Evolutionary conservation across 805 yeast genomes (phyloP).

Genomic region (Pichia deserticola): DNA sequence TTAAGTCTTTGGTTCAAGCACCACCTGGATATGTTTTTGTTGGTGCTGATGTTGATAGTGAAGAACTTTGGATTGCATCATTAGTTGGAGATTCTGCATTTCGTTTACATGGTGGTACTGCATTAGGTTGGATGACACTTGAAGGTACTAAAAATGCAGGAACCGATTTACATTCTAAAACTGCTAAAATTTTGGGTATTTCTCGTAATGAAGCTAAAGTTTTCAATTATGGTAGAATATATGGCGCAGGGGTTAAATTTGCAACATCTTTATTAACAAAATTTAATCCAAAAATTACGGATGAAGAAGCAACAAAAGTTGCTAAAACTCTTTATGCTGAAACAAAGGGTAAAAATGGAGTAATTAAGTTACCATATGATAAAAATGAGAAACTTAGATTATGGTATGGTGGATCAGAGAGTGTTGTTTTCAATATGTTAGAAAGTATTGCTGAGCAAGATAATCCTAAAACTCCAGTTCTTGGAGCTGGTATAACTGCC

Average conservation of each 20-base stretch:
- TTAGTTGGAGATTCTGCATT: constrained; percentile 88
- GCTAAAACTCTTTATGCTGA: constrained; percentile 66
- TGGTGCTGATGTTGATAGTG: constrained; percentile 99
- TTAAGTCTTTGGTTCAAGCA: constrained; percentile 78
- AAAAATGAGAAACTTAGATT: constrained; percentile 19
- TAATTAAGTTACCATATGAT: constrained; percentile 9
- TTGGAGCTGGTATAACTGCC: constrained; percentile 89
- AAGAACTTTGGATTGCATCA: constrained; percentile 97
- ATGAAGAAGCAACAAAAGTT: constrained; percentile 53
- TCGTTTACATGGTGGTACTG: constrained; percentile 89
- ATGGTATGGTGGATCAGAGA: constrained; percentile 91
- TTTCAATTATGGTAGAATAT: constrained; percentile 93
- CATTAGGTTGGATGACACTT: constrained; percentile 98
- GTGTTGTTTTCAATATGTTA: constrained; percentile 80
- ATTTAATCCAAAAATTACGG: constrained; percentile 66
- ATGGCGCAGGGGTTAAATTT: constrained; percentile 94
- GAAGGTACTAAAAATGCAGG: constrained; percentile 91
- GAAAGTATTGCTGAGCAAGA: constrained; percentile 81
- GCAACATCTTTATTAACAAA: constrained; percentile 79
- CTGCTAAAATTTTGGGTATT: constrained; percentile 84
- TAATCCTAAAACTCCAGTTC: constrained; percentile 79
- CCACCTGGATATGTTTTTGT: constrained; percentile 88
- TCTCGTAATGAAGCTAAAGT: constrained; percentile 88
- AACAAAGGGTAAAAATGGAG: constrained; percentile 65
- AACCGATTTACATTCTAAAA: constrained; percentile 91